A percentile compares a stretch with the other conserved stretches of the same genome.
Evolutionary conservation across 495 filamentous ascomycete genomes (phyloP).

Genomic region (Trichoderma parareesei): DNA sequence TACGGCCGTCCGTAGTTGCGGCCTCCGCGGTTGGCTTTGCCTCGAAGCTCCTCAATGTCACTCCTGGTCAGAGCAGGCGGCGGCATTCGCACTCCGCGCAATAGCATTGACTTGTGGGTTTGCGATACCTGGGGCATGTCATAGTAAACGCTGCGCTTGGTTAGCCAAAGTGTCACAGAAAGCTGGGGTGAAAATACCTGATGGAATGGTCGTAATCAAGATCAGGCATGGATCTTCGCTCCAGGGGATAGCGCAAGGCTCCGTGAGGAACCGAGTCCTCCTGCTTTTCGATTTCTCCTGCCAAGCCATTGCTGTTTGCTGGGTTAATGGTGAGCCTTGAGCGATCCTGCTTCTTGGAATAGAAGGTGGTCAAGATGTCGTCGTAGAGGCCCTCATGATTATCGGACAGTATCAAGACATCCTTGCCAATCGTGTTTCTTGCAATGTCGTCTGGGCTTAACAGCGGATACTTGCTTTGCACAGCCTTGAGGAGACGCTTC

Average conservation of each 20-base stretch:
- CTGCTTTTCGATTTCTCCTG: slow-evolving; percentile 74
- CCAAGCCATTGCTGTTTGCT: slow-evolving; percentile 63
- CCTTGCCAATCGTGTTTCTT: slow-evolving; percentile 73
- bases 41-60: slow-evolving; percentile 64
- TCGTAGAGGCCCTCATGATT: slow-evolving; percentile 68
- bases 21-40: slow-evolving; percentile 52
- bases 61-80: slow-evolving; percentile 58
- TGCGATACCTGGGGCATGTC: slow-evolving; percentile 63
- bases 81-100: slow-evolving; percentile 70
- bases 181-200: slow-evolving; percentile 45
- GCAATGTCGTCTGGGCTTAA: slow-evolving; percentile 68
- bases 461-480: slow-evolving; percentile 71
- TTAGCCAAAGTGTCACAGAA: slow-evolving; percentile 14
- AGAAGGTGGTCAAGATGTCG: slow-evolving; percentile 72
- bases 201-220: slow-evolving; percentile 78
- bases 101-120: slow-evolving; percentile 87
- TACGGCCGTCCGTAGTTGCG: slow-evolving; percentile 32
- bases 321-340: slow-evolving; percentile 63
- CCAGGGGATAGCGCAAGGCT: slow-evolving; percentile 51
- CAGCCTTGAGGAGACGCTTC: slow-evolving; percentile 71
- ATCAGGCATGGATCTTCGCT: slow-evolving; percentile 58
- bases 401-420: slow-evolving; percentile 77
- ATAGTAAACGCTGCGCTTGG: slow-evolving; percentile 61
- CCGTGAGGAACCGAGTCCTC: slow-evolving; percentile 69
- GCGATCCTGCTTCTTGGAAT: slow-evolving; percentile 72